Percentiles rank a stretch among this genome's conserved stretches.
Evolutionary conservation across 2,329 filamentous ascomycete genomes (phyloP).

Genomic region (Ceratocystis diversiconidia): DNA sequence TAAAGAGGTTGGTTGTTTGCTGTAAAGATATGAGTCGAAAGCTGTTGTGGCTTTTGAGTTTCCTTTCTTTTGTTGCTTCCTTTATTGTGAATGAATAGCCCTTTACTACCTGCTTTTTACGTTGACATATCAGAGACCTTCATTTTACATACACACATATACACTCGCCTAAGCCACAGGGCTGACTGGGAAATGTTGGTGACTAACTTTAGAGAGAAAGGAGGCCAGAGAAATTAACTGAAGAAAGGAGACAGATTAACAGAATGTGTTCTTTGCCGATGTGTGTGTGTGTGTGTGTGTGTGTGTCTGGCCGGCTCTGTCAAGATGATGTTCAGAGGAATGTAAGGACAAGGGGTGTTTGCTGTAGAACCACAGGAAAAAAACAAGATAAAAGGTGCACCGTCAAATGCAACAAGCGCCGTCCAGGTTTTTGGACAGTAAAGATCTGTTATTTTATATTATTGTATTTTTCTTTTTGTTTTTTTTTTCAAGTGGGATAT

Average conservation of each 20-base stretch:
- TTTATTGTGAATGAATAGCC: background rate
- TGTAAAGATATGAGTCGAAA: background rate
- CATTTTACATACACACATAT: conserved; percentile 23
- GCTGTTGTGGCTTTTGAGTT: conserved; percentile 10
- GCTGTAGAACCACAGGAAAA: background rate
- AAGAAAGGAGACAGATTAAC: conserved; percentile 18
- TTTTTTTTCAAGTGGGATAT: background rate
- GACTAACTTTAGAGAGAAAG: background rate
- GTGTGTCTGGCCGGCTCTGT: background rate
- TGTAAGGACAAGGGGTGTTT: background rate
- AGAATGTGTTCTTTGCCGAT: conserved; percentile 18
- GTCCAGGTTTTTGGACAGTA: no score
- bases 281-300: background rate
- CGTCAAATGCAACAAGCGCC: no score
- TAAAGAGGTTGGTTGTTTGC: conserved; percentile 30
- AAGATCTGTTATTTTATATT: no score
- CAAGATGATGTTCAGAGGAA: background rate
- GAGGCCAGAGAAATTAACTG: background rate
- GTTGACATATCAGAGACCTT: conserved; percentile 76
- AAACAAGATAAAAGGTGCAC: background rate
- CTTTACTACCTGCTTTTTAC: conserved; percentile 41
- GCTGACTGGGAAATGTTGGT: background rate
- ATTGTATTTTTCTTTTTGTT: no score
- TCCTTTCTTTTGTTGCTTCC: conserved; percentile 32
- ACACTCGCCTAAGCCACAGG: background rate